phyloP scores from a whole-genome alignment of 2,329 filamentous ascomycete genomes.

The Claviceps humidiphila region DNA sequence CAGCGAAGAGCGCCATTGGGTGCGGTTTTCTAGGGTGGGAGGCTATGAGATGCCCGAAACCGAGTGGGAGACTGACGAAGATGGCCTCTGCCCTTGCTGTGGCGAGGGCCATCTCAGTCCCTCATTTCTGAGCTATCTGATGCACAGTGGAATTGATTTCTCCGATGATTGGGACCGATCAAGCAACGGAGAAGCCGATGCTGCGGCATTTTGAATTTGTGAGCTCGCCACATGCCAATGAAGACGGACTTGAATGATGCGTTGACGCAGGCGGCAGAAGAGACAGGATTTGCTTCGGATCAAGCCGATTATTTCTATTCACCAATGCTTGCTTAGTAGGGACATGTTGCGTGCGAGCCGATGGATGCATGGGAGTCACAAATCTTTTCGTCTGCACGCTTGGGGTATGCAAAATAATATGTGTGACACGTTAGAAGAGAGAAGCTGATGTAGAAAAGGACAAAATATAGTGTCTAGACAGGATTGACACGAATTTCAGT shows the following conservation, averaged over 20 bases:
- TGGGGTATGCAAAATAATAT: background rate
- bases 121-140: conserved; percentile 20
- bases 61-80: conserved; percentile 22
- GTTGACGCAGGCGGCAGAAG: background rate
- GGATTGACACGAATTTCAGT: no score
- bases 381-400: background rate
- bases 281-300: background rate
- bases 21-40: conserved; percentile 29
- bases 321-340: background rate
- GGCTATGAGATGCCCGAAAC: conserved; percentile 23
- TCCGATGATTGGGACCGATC: conserved; percentile 4
- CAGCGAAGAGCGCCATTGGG: conserved; percentile 29
- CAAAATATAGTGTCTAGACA: no score
- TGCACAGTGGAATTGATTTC: conserved; percentile 7
- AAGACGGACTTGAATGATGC: background rate
- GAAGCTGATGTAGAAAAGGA: background rate
- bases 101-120: conserved; percentile 24
- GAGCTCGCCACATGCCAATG: background rate
- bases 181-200: background rate
- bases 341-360: background rate
- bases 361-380: background rate
- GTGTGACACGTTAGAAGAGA: background rate
- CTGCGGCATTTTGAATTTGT: background rate
- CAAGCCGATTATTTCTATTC: background rate
- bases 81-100: conserved; percentile 26